Conservation (phyloP, 2,329 filamentous ascomycete species). For the Cercospora berteroae region DNA sequence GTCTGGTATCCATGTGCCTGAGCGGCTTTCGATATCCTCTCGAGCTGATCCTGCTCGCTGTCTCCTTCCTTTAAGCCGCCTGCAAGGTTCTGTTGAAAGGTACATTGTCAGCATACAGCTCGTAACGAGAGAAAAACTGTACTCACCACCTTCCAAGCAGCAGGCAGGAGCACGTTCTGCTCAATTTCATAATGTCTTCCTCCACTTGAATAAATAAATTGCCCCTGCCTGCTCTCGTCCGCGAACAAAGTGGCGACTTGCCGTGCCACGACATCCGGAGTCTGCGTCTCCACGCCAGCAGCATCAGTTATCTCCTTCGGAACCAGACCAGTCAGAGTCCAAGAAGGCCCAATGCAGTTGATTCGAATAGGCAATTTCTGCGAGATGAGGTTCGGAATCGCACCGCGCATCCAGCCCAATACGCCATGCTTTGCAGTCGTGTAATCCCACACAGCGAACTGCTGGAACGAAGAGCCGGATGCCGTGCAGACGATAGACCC, state of each 20-base stretch:
- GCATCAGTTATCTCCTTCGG: constrained; percentile 42
- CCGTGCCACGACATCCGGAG: constrained; percentile 49
- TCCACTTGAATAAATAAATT: constrained; percentile 52
- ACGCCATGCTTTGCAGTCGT: constrained; percentile 57
- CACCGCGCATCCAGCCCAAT: constrained; percentile 53
- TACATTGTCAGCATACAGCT: not conserved
- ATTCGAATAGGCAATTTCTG: constrained; percentile 50
- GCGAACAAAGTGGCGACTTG: constrained; percentile 52
- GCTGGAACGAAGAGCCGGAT: constrained; percentile 53
- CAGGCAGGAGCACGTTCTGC: constrained; percentile 36
- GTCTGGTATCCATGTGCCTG: constrained; percentile 1
- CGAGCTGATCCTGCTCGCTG: constrained; percentile 7
- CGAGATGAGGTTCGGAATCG: constrained; percentile 39
- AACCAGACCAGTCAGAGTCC: constrained; percentile 54
- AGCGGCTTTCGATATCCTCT: constrained; percentile 3
- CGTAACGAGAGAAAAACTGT: not conserved
- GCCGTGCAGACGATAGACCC: constrained; percentile 56
- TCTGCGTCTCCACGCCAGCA: constrained; percentile 46
- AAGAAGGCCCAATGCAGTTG: constrained; percentile 56
- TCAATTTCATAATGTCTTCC: constrained; percentile 57
- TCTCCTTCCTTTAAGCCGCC: constrained; percentile 2
- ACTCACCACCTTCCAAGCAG: constrained; percentile 21
- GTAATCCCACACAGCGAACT: constrained; percentile 54
- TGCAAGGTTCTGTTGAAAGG: constrained; percentile 3
- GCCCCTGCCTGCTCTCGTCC: constrained; percentile 49